Base-by-base conservation (phyloP, 352 stramenopile species). In the Globisporangium megalacanthum region DNA sequence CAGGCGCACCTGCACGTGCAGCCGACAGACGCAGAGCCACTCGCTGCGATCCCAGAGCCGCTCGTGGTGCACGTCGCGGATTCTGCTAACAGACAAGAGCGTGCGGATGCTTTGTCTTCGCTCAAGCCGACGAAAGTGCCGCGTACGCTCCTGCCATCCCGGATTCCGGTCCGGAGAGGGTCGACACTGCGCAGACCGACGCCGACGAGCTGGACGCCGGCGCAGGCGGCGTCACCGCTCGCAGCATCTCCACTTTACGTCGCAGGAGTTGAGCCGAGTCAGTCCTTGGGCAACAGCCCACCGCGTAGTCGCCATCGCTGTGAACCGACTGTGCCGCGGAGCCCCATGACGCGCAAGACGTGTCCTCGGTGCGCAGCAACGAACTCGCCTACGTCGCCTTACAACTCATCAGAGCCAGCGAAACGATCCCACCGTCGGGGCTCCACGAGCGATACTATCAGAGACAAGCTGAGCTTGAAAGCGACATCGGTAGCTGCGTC, bases 281-380 rank as follows among this genome's bases (percentile, higher is more conserved):
- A 10, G 14, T 5, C 53, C 5, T 29, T 13, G 20, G 31, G 4
- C 14, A 11, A 5, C 39, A 35, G 22, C 2, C 8, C 3, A 15
- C 35, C 19, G 20, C 17, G 6, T 31, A 33, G n/a, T 11, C 13
- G 19, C 31, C 20, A 22, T 1, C 56, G 49, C n/a, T 62, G 49
- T 7, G 56, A 48, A 3, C 56, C 49, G 13, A 62, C 39, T n/a
- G 45, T 55, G 19, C 56, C 56, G 3, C 56, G 56, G 19, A 62
- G 33, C 15, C 56, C 56, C 0, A 41, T 22, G 29, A 49, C 25
- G 41, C 42, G 35, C 35, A 45, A 55, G 4, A 33, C 50, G 6
- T 62, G 56, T 19, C 31, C 49, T 22, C 56, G 56, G 17, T 55
- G 36, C 45, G 56, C 49, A 46, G 56, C 56, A 2, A 37, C 56